Conservation (phyloP, 2,329 filamentous ascomycete species). For the Aspergillus intermedius region DNA sequence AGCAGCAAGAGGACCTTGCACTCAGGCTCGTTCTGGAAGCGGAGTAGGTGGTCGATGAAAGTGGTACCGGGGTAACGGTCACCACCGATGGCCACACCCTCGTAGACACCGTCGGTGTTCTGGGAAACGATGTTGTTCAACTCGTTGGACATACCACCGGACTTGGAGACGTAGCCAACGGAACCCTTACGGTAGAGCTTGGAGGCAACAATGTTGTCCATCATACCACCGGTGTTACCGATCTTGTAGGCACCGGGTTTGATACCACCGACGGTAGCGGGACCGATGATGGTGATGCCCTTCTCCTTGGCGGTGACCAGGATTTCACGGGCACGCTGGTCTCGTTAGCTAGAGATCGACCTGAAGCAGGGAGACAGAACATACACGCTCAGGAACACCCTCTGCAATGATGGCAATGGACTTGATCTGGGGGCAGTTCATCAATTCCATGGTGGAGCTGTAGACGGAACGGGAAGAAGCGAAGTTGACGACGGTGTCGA, state of each 20-base stretch:
- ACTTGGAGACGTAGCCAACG: constrained; percentile 99
- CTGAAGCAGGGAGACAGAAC: constrained; percentile 3
- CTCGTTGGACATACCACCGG: constrained; percentile 99
- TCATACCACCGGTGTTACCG: constrained; percentile 99
- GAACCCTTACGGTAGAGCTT: constrained; percentile 99
- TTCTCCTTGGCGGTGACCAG: constrained; percentile 95
- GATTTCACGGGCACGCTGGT: constrained; percentile 90
- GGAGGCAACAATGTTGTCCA: constrained; percentile 99
- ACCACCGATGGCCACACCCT: constrained; percentile 98
- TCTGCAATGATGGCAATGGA: constrained; percentile 99
- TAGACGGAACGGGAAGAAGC: constrained; percentile 98
- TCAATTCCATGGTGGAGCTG: constrained; percentile 96
- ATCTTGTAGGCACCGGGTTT: constrained; percentile 99
- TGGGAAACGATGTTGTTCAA: constrained; percentile 98
- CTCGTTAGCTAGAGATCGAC: constrained; percentile 5
- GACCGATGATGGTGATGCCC: constrained; percentile 97
- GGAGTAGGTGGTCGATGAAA: constrained; percentile 96
- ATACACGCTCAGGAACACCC: constrained; percentile 94
- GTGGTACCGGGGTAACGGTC: constrained; percentile 98
- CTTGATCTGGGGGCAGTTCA: constrained; percentile 95
- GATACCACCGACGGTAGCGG: constrained; percentile 97
- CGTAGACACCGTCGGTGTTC: constrained; percentile 95
- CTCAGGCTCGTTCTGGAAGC: constrained; percentile 92
- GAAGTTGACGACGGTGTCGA: constrained; percentile 98
- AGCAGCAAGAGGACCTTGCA: constrained; percentile 96